Percentiles rank a stretch among this genome's conserved stretches.
phyloP scores from a whole-genome alignment of 257 asterid genomes.

The Lycium barbarum region DNA sequence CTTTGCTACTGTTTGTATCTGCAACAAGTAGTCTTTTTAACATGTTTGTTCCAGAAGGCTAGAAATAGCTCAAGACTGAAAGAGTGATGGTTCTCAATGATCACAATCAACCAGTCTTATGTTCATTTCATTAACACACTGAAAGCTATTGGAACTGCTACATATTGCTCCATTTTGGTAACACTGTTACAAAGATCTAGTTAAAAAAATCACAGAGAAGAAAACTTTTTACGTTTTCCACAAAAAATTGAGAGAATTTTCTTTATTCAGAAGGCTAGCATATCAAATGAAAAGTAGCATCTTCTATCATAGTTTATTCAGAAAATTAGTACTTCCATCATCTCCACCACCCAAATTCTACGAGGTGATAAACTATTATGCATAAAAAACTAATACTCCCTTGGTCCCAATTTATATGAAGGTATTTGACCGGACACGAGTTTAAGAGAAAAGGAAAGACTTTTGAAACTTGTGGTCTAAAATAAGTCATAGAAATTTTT shows the following conservation, averaged over 20 bases:
- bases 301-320: conserved; percentile 20
- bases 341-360: conserved; percentile 7
- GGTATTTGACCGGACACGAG: too few relatives aligned
- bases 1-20: conserved; percentile 64
- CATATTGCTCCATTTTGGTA: not conserved
- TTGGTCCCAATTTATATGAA: not conserved
- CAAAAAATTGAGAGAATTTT: not conserved
- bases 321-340: not conserved
- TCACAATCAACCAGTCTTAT: not conserved
- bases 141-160: not conserved
- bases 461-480: too few relatives aligned
- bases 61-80: conserved; percentile 1
- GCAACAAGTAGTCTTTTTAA: conserved; percentile 31
- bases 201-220: not conserved
- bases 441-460: too few relatives aligned
- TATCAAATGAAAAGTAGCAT: not conserved
- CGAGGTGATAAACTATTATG: not conserved
- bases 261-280: not conserved
- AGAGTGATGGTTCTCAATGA: conserved; percentile 4
- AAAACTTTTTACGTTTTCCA: not conserved
- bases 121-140: not conserved
- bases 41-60: not conserved
- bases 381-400: not conserved
- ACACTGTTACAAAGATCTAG: not conserved
- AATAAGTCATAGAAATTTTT: too few relatives aligned